These are phyloP conservation scores for Penicillium simplicissimum DNA, from an alignment of 495 filamentous ascomycete species.

Conservation along the genomic window DNA sequence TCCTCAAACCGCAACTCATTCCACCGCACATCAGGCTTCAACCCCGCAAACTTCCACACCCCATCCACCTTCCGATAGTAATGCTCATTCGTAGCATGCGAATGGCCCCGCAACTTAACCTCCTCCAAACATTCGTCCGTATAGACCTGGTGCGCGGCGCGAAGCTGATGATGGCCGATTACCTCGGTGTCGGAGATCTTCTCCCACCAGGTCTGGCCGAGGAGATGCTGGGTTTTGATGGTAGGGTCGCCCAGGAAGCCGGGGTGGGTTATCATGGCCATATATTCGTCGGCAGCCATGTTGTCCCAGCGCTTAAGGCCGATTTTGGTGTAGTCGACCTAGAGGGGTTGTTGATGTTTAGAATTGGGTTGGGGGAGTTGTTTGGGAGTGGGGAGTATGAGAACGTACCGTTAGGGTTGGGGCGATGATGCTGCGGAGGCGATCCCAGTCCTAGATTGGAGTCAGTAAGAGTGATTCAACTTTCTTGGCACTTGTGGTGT, in stretches of 20 bases:
- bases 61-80: conserved; percentile 75
- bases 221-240: conserved; percentile 75
- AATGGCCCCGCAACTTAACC: conserved; percentile 52
- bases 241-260: conserved; percentile 69
- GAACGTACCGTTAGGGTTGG: conserved; percentile 58
- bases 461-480: not conserved
- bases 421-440: conserved; percentile 69
- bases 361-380: conserved; percentile 10
- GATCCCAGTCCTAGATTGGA: conserved; percentile 60
- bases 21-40: conserved; percentile 71
- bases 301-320: conserved; percentile 69
- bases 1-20: conserved; percentile 67
- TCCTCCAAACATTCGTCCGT: conserved; percentile 25
- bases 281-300: conserved; percentile 71
- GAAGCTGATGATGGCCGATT: conserved; percentile 73
- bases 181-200: conserved; percentile 66
- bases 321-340: conserved; percentile 75
- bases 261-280: conserved; percentile 66
- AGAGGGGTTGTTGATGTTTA: not conserved
- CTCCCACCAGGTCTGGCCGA: conserved; percentile 72
- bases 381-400: not conserved
- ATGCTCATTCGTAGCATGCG: conserved; percentile 69
- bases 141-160: conserved; percentile 64
- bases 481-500: not conserved
- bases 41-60: conserved; percentile 80